Conservation (phyloP, 352 stramenopile genomes). For the Phytopythium helicoides region DNA sequence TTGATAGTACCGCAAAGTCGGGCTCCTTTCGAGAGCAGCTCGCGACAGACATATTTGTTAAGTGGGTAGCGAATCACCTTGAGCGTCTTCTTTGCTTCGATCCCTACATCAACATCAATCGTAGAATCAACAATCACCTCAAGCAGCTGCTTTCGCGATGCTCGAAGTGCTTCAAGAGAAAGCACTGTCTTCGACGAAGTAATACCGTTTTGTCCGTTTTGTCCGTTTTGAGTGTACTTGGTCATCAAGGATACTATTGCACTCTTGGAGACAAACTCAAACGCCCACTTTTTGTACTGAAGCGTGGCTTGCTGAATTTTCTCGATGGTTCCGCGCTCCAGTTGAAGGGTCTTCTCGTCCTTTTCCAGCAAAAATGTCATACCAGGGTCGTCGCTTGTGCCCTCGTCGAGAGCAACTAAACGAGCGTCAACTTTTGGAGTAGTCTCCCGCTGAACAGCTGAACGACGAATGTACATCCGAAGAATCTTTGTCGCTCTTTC, state of each 20-base stretch:
- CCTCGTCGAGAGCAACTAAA: conserved; percentile 58
- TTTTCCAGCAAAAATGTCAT: conserved; percentile 73
- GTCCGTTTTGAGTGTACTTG: conserved; percentile 14
- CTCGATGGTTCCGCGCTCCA: conserved; percentile 64
- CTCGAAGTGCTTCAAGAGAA: conserved; percentile 47
- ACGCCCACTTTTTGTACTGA: conserved; percentile 74
- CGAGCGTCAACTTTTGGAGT: conserved; percentile 57
- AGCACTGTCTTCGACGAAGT: conserved; percentile 23
- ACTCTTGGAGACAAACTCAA: conserved; percentile 61
- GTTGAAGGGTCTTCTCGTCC: conserved; percentile 77
- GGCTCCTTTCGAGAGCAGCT: conserved; percentile 53
- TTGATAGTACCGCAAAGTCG: conserved; percentile 69
- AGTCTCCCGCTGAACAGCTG: conserved; percentile 45
- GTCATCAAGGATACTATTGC: conserved; percentile 58
- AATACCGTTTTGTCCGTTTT: not conserved
- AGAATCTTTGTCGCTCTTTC: conserved; percentile 45
- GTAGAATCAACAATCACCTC: conserved; percentile 68
- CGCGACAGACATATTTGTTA: conserved; percentile 47
- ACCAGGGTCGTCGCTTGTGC: conserved; percentile 21
- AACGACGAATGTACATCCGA: conserved; percentile 59
- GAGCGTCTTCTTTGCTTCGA: conserved; percentile 53
- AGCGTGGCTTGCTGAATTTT: conserved; percentile 68
- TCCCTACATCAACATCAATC: conserved; percentile 72
- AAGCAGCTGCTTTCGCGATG: conserved; percentile 51
- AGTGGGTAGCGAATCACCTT: conserved; percentile 49